Conservation (phyloP, 768 basidiomycete species). For the Krasilnikovozyma curviuscula region DNA sequence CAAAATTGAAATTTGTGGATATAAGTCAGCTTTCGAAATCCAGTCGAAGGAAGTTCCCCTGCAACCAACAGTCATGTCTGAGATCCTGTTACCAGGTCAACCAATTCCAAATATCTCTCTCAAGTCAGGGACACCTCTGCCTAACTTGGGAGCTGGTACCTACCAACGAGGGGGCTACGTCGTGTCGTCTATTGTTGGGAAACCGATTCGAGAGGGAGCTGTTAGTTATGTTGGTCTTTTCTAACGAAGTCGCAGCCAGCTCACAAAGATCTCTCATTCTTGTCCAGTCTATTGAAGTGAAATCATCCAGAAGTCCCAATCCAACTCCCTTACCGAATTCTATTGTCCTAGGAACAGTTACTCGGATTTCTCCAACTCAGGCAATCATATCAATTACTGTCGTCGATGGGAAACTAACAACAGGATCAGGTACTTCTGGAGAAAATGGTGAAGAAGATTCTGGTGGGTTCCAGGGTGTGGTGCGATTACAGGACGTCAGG, state of each 20-base stretch:
- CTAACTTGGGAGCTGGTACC: slow-evolving; percentile 41
- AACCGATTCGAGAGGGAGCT: slow-evolving; percentile 41
- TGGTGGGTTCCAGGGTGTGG: slow-evolving; percentile 75
- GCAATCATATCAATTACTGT: slow-evolving; percentile 66
- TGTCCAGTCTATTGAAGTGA: neutral
- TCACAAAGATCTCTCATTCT: slow-evolving; percentile 1
- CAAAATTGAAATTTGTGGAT: too few species aligned
- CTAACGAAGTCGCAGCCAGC: neutral
- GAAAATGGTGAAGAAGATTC: too few species aligned
- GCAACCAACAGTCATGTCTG: too few species aligned
- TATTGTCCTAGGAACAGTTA: slow-evolving; percentile 62
- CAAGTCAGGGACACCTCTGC: slow-evolving; percentile 37
- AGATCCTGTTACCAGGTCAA: slow-evolving; percentile 53
- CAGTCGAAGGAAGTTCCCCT: too few species aligned
- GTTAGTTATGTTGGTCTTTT: slow-evolving; percentile 35
- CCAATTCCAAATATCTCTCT: slow-evolving; percentile 45
- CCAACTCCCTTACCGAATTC: slow-evolving; percentile 56
- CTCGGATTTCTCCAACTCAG: slow-evolving; percentile 63
- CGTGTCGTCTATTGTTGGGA: slow-evolving; percentile 52
- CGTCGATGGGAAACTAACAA: slow-evolving; percentile 60
- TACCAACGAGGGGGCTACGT: slow-evolving; percentile 45
- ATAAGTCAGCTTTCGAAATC: too few species aligned
- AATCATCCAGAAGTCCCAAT: neutral
- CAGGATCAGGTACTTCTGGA: too few species aligned
- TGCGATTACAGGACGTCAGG: slow-evolving; percentile 69